Evolutionary conservation across 75 land plant genomes (phyloP), one percentile per base, ranked within the genome.

Genomic region (Ceratopteris richardii): DNA sequence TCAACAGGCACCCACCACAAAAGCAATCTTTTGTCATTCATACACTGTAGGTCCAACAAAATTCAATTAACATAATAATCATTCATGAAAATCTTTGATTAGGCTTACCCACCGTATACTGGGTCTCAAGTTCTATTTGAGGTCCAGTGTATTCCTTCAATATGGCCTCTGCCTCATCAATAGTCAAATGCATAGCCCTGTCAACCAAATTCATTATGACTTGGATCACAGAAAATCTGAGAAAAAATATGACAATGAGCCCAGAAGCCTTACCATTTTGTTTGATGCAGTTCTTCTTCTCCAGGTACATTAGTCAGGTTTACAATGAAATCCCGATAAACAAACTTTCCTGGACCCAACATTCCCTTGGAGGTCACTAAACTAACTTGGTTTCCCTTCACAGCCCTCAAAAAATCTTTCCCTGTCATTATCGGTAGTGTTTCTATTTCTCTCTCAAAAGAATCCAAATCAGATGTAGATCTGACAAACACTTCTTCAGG

Each of bases 271-370:
- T 29, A 84, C 89, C 86, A 85, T 56, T 78, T 82, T 19, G 70
- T 82, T 28, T 47, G 60, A 14, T 84, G 82, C 54, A 79, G 58
- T 4, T 39, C 60, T 61, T 72, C 66, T n/a, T 77, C 85, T 14
- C 83, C 90, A 0, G 90, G 86, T 28, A 77, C 66, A 44, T 79
- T 77, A 56, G 82, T 83, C 59, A 93, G 66, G 17, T 88, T 81
- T 10, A 93, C 90, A 63, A 93, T 57, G 44, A 93, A 88, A 65
- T 88, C 85, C 19, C 54, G 54, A 56, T 68, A 78, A 10, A 23
- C 63, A 63, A 41, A 59, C 26, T 44, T 68, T 33, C 42, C 41
- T 4, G 24, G 16, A 1, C 39, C 54, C 25, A 23, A 13, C n/a
- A 20, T 25, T 24, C 70, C 84, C 51, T 70, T 85, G 1, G 80